These are phyloP conservation scores for Stylosanthes scabra DNA, from an alignment of 331 rosid species.

Conservation along the genomic window DNA sequence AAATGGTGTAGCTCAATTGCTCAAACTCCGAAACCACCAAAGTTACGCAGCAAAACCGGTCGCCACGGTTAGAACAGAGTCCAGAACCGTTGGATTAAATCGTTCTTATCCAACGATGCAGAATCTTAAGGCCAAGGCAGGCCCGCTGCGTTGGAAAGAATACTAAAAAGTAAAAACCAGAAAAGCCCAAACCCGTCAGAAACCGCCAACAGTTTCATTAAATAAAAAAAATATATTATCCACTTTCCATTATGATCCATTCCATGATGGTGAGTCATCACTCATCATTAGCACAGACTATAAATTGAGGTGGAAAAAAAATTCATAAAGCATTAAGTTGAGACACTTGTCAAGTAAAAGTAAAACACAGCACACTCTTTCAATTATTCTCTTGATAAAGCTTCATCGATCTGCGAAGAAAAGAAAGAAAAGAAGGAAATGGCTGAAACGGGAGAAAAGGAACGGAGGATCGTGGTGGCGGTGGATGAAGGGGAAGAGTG, in stretches of 20 bases:
- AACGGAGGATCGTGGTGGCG: constrained; percentile 79
- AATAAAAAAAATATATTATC: neutral
- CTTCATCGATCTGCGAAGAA: too few relatives aligned
- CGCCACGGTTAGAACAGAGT: neutral
- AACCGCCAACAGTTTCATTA: constrained; percentile 53
- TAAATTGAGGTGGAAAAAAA: neutral
- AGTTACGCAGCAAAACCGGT: too few relatives aligned
- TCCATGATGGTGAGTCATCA: neutral
- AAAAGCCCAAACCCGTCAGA: constrained; percentile 34
- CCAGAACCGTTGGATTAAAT: neutral
- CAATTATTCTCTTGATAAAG: too few relatives aligned
- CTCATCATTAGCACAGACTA: neutral
- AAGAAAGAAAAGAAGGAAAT: constrained; percentile 20
- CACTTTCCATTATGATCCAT: neutral
- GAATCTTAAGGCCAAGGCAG: neutral
- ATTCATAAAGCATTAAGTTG: neutral
- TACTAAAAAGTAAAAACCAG: constrained; percentile 34
- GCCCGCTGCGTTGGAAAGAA: constrained; percentile 30
- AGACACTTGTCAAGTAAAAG: neutral
- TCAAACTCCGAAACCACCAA: too few relatives aligned
- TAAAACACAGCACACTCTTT: neutral
- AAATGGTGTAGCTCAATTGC: too few relatives aligned
- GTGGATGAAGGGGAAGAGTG: constrained; percentile 94
- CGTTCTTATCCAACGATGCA: neutral
- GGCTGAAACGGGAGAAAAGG: constrained; percentile 50